phyloP scores from a whole-genome alignment of 495 filamentous ascomycete genomes.

The Neurospora sp. region DNA sequence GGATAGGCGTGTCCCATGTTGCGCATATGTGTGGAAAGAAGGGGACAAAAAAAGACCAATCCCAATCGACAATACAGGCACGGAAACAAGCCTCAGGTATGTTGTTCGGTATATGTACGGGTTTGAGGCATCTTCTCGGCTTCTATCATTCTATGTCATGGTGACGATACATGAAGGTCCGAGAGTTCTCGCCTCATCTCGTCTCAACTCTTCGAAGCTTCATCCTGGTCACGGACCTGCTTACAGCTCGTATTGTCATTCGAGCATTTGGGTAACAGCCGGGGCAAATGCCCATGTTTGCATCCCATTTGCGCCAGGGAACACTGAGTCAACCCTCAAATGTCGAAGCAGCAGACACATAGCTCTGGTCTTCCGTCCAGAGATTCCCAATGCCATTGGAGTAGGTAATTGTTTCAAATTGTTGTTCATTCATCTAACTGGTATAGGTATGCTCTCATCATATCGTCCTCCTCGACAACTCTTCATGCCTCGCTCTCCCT shows the following conservation, averaged over 20 bases:
- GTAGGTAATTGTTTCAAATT: not conserved
- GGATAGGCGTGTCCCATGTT: not conserved
- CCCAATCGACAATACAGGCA: not conserved
- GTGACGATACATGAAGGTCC: not conserved
- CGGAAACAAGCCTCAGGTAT: not conserved
- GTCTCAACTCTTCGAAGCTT: not conserved
- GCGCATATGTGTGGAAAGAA: not conserved
- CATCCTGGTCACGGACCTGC: not conserved
- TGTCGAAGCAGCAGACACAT: not conserved
- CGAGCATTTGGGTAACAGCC: not conserved
- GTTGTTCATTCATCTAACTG: not conserved
- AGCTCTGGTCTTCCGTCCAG: no score
- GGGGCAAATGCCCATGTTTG: not conserved
- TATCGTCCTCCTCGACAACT: not conserved
- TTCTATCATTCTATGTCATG: not conserved
- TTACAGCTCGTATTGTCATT: not conserved
- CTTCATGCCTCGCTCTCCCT: not conserved
- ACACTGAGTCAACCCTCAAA: not conserved
- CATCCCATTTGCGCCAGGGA: not conserved
- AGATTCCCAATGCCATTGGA: not conserved
- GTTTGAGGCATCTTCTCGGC: not conserved
- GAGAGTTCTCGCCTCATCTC: not conserved
- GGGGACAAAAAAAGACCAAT: not conserved
- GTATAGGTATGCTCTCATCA: not conserved
- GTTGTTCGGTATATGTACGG: not conserved